These are phyloP conservation scores for Strigomonas galati DNA, from an alignment of 208 protist genomes.

Conservation along the genomic window DNA sequence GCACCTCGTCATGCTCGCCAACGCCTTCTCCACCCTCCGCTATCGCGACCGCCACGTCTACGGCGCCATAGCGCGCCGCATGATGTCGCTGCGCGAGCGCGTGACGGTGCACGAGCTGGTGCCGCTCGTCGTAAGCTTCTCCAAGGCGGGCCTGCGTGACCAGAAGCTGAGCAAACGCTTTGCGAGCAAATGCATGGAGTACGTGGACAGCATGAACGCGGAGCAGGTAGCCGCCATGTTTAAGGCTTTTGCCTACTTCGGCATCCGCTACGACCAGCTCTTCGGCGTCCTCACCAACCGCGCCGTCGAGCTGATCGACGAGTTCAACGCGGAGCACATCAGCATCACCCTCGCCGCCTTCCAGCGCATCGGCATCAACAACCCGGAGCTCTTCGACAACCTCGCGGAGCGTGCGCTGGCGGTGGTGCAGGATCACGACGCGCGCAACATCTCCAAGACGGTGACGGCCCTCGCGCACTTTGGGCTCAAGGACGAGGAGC, in stretches of 20 bases:
- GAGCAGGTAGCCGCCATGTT: slow-evolving; percentile 88
- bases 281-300: slow-evolving; percentile 92
- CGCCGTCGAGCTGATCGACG: slow-evolving; percentile 90
- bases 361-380: slow-evolving; percentile 91
- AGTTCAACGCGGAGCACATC: slow-evolving; percentile 91
- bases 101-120: slow-evolving; percentile 89
- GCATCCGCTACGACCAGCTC: slow-evolving; percentile 91
- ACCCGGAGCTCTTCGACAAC: slow-evolving; percentile 92
- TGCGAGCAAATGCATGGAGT: slow-evolving; percentile 89
- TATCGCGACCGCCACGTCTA: slow-evolving; percentile 82
- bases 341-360: slow-evolving; percentile 86
- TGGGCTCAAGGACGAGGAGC: slow-evolving; percentile 89
- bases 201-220: slow-evolving; percentile 90
- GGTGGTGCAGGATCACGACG: slow-evolving; percentile 89
- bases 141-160: slow-evolving; percentile 83
- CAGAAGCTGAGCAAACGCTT: slow-evolving; percentile 87
- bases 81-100: slow-evolving; percentile 85
- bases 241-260: slow-evolving; percentile 86
- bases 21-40: slow-evolving; percentile 73
- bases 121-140: slow-evolving; percentile 80
- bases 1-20: slow-evolving; percentile 86
- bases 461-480: slow-evolving; percentile 89
- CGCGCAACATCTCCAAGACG: slow-evolving; percentile 75
- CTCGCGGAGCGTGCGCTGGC: slow-evolving; percentile 86
- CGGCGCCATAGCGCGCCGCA: slow-evolving; percentile 75